These are phyloP conservation scores for Globomyces pollinis-pini DNA, from an alignment of 192 early-diverging fungal genomes.

Conservation along the genomic window DNA sequence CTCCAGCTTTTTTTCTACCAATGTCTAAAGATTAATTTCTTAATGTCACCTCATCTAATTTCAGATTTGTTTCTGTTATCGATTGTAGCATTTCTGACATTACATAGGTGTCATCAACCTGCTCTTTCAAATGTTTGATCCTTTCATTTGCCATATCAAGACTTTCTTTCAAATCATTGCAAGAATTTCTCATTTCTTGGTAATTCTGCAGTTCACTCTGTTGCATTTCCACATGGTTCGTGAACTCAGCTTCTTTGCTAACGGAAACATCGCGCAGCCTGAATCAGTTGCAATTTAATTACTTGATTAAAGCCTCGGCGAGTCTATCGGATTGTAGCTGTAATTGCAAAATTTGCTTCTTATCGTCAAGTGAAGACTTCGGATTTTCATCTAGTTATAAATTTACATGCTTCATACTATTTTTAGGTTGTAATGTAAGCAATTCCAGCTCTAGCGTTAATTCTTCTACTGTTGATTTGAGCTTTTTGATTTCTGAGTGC, in stretches of 20 bases:
- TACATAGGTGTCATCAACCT: neutral
- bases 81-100: neutral
- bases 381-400: too few relatives aligned
- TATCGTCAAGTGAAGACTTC: too few relatives aligned
- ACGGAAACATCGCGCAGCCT: neutral
- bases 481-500: neutral
- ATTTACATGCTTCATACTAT: neutral
- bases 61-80: neutral
- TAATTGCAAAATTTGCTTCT: neutral
- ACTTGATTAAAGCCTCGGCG: neutral
- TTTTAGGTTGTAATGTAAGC: neutral
- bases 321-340: neutral
- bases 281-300: too few relatives aligned
- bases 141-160: neutral
- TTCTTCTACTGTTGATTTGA: neutral
- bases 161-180: neutral
- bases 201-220: neutral
- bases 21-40: too few relatives aligned
- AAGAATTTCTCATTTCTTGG: neutral
- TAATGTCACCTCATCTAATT: neutral
- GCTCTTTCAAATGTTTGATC: neutral
- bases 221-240: neutral
- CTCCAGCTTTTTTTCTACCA: slow-evolving; percentile 1
- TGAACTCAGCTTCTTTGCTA: slow-evolving; percentile 3
- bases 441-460: slow-evolving; percentile 1